Evolutionary conservation across 2,329 filamentous ascomycete genomes (phyloP).

Genomic region (Aspergillus pseudonomiae): DNA sequence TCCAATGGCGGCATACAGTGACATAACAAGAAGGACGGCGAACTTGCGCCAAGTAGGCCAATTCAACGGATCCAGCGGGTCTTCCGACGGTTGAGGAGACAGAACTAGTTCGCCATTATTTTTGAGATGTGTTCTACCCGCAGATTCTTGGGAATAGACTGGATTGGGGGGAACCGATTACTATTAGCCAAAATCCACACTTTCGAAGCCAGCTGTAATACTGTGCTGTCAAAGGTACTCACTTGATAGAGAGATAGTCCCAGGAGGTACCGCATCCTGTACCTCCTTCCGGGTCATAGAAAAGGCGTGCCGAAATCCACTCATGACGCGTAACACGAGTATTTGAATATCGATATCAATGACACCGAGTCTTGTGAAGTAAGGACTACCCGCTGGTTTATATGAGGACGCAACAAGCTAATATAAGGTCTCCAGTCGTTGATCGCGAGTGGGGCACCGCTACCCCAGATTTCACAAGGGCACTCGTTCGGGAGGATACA

Average conservation of each 20-base stretch:
- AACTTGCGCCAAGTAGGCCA: conserved; percentile 14
- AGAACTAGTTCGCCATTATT: conserved; percentile 12
- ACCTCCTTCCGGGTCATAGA: conserved; percentile 13
- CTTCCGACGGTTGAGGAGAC: conserved; percentile 11
- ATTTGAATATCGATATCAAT: too few species aligned
- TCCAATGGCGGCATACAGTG: conserved; percentile 12
- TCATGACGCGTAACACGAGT: not conserved
- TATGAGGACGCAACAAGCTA: not conserved
- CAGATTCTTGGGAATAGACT: conserved; percentile 8
- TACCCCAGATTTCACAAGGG: not conserved
- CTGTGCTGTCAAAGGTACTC: not conserved
- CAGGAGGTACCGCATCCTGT: conserved; percentile 9
- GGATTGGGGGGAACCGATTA: not conserved
- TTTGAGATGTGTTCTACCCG: not conserved
- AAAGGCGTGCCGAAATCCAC: conserved; percentile 13
- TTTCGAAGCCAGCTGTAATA: not conserved
- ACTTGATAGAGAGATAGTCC: conserved; percentile 12
- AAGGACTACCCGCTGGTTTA: not conserved
- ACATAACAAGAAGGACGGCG: conserved; percentile 7
- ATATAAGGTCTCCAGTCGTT: not conserved
- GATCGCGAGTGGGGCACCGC: not conserved
- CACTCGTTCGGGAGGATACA: not conserved
- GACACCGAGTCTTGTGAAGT: not conserved
- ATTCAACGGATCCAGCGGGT: conserved; percentile 13
- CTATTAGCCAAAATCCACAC: not conserved